Evolutionary conservation across 2,329 filamentous ascomycete genomes (phyloP).

Genomic region (Xylariaceae sp.): DNA sequence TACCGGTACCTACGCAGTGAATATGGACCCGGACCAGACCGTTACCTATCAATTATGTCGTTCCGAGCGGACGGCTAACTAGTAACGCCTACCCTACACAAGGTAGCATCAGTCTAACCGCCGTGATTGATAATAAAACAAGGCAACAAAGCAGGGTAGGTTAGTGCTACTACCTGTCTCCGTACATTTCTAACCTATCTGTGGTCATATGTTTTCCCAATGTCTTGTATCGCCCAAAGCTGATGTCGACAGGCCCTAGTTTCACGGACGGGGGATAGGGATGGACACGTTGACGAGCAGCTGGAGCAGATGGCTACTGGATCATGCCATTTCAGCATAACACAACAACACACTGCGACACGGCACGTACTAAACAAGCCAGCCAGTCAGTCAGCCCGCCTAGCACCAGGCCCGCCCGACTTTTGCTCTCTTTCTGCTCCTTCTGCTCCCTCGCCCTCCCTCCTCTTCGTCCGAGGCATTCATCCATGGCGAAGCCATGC

Average conservation of each 20-base stretch:
- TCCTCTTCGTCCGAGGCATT: background rate
- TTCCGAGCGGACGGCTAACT: background rate
- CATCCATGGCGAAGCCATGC: background rate
- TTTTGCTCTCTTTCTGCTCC: constrained; percentile 12
- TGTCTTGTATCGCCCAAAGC: constrained; percentile 11
- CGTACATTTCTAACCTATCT: background rate
- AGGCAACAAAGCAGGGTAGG: background rate
- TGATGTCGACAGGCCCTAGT: constrained; percentile 10
- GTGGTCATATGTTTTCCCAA: constrained; percentile 16
- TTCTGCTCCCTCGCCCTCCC: background rate
- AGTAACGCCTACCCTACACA: background rate
- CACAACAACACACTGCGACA: constrained; percentile 19
- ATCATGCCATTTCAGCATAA: constrained; percentile 16
- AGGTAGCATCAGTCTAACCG: constrained; percentile 4
- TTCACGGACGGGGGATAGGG: constrained; percentile 15
- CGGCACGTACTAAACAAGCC: constrained; percentile 10
- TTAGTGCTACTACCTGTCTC: background rate
- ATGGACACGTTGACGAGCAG: constrained; percentile 16
- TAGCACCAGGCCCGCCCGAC: background rate
- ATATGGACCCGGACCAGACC: background rate
- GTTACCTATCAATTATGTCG: background rate
- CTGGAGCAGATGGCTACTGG: constrained; percentile 14
- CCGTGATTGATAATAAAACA: background rate
- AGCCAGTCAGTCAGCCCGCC: background rate
- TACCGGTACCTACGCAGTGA: too few relatives aligned